A percentile compares a stretch with the other conserved stretches of the same genome.
Conservation (phyloP, 73 alveolate genomes). For the Uronychia binucleata region DNA sequence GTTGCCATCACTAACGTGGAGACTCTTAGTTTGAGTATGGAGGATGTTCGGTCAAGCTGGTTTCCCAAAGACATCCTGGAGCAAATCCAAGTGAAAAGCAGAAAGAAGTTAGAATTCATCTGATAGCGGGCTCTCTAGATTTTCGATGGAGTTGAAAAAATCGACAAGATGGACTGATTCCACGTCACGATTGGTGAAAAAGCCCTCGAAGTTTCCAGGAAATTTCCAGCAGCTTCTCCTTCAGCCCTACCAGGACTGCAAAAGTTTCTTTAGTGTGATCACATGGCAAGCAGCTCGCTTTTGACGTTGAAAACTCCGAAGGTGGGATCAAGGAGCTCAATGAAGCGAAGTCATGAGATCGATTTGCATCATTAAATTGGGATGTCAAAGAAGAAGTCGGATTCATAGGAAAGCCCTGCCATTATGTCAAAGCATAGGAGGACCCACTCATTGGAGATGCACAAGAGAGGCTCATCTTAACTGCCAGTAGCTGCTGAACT, state of each 20-base stretch:
- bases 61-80: neutral
- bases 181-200: neutral
- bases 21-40: neutral
- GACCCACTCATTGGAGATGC: no score
- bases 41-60: neutral
- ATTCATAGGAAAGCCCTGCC: neutral
- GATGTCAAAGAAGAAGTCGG: neutral
- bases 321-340: no score
- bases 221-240: neutral
- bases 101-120: neutral
- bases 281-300: neutral
- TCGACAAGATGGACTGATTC: neutral
- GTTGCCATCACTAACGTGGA: neutral
- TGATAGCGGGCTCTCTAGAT: neutral
- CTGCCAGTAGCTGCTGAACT: no score
- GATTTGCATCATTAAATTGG: neutral
- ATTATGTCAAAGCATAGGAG: no score
- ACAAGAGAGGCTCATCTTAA: no score
- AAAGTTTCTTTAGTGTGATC: neutral
- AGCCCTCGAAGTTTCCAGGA: neutral
- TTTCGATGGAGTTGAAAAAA: neutral
- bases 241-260: neutral
- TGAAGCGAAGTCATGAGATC: neutral
- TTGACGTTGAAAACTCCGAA: neutral
- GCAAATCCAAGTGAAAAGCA: neutral